Conservation (phyloP, 169 alveolate species). For the Perkinsus marinus region DNA sequence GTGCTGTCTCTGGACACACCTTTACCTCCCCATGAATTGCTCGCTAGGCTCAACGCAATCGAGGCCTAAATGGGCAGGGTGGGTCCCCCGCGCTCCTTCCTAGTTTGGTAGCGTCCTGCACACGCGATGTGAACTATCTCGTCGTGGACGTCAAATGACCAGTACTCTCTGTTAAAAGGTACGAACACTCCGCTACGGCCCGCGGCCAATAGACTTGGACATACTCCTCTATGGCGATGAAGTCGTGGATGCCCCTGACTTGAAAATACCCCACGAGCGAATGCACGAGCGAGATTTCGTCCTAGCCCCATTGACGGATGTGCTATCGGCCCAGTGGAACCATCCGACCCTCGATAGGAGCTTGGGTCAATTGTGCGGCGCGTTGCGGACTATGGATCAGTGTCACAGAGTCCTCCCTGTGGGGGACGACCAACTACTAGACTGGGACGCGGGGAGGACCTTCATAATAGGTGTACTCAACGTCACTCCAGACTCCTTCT, state of each 20-base stretch:
- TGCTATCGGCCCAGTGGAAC: conserved; percentile 5
- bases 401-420: conserved; percentile 8
- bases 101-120: no score
- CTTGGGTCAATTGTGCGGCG: neutral
- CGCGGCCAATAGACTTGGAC: conserved; percentile 22
- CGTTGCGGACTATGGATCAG: neutral
- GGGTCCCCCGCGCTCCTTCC: neutral
- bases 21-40: neutral
- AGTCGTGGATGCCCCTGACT: neutral
- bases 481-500: conserved; percentile 30
- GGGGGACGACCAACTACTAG: neutral
- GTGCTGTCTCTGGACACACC: neutral
- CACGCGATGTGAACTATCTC: no score
- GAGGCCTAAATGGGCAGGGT: conserved; percentile 9
- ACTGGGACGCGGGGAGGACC: neutral
- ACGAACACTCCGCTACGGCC: neutral
- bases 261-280: conserved; percentile 28
- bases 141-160: no score
- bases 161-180: no score
- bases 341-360: conserved; percentile 16
- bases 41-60: conserved; percentile 1
- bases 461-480: conserved; percentile 23
- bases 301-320: conserved; percentile 23
- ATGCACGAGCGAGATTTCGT: conserved; percentile 16
- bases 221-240: conserved; percentile 7